A percentile compares a stretch with the other conserved stretches of the same genome.
Evolutionary conservation across 23 red algal genomes (phyloP).

Genomic region (Gracilariopsis chorda): DNA sequence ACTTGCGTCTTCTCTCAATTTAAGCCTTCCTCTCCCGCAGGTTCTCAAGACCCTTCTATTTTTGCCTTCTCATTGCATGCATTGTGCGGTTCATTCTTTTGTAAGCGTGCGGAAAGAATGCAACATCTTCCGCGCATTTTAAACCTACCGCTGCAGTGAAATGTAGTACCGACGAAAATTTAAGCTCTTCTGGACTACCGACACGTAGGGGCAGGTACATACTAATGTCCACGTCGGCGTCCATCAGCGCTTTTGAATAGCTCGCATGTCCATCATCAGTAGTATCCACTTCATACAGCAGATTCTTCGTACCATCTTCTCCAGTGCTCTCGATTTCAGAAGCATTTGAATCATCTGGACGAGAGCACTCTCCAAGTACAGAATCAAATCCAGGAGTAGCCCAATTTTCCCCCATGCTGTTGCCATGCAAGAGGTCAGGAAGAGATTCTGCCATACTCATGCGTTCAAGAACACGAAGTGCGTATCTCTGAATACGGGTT

Average conservation of each 20-base stretch:
- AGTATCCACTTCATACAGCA: conserved; percentile 36
- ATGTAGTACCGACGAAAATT: conserved; percentile 48
- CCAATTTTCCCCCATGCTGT: no score
- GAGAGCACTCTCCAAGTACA: no score
- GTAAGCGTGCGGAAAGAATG: conserved; percentile 86
- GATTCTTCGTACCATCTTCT: background rate
- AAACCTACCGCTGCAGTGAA: conserved; percentile 74
- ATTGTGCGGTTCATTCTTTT: conserved; percentile 57
- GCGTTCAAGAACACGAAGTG: conserved; percentile 33
- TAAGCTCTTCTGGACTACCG: conserved; percentile 73
- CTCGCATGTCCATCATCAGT: background rate
- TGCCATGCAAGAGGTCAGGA: background rate
- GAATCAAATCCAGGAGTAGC: no score
- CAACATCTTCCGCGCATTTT: conserved; percentile 79
- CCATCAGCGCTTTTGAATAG: conserved; percentile 60
- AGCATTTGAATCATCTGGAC: no score
- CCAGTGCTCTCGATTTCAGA: background rate
- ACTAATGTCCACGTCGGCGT: conserved; percentile 49
- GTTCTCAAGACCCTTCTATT: conserved; percentile 16
- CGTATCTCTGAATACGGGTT: conserved; percentile 21
- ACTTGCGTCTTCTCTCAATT: background rate
- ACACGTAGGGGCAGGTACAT: conserved; percentile 59
- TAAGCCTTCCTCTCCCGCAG: background rate
- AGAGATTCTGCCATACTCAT: no score
- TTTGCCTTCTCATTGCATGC: conserved; percentile 44